A percentile compares a stretch with the other conserved stretches of the same genome.
These are phyloP conservation scores for Gentiana dahurica DNA, from an alignment of 257 asterid genomes.

Conservation along the genomic window DNA sequence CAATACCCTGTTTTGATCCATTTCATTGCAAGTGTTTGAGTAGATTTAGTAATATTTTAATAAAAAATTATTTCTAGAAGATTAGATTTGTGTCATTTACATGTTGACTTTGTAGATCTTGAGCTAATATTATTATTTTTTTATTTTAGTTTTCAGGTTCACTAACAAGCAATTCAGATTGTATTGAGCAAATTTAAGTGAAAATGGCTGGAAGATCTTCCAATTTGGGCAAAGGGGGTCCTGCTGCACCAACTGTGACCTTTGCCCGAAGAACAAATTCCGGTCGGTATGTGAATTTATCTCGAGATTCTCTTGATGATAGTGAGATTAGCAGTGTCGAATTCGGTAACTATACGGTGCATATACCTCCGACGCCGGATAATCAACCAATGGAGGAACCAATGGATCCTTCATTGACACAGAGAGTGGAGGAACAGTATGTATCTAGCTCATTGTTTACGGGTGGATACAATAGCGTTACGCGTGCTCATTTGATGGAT, in stretches of 20 bases:
- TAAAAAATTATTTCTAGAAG: no score
- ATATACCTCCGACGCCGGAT: constrained; percentile 90
- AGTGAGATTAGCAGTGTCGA: constrained; percentile 74
- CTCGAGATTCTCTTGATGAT: constrained; percentile 87
- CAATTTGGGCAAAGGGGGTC: constrained; percentile 25
- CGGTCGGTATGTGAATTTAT: constrained; percentile 76
- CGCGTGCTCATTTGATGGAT: constrained; percentile 94
- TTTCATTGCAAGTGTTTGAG: no score
- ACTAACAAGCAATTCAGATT: constrained; percentile 7
- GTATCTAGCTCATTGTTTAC: constrained; percentile 81
- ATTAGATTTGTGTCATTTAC: background rate
- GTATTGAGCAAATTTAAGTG: constrained; percentile 6
- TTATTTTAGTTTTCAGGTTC: constrained; percentile 24
- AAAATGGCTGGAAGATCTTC: constrained; percentile 62
- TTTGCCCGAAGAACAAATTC: constrained; percentile 70
- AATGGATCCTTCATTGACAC: constrained; percentile 60
- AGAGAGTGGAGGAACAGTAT: constrained; percentile 83
- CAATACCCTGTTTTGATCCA: background rate
- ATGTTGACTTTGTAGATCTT: constrained; percentile 6
- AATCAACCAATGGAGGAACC: constrained; percentile 62
- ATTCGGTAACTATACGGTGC: constrained; percentile 67
- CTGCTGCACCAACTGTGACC: constrained; percentile 46
- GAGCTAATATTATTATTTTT: constrained; percentile 3
- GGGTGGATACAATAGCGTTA: constrained; percentile 74
- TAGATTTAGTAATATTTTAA: no score